Base-by-base conservation (phyloP, 1,284 basidiomycete species). In the Ceraceosorus bombacis region DNA sequence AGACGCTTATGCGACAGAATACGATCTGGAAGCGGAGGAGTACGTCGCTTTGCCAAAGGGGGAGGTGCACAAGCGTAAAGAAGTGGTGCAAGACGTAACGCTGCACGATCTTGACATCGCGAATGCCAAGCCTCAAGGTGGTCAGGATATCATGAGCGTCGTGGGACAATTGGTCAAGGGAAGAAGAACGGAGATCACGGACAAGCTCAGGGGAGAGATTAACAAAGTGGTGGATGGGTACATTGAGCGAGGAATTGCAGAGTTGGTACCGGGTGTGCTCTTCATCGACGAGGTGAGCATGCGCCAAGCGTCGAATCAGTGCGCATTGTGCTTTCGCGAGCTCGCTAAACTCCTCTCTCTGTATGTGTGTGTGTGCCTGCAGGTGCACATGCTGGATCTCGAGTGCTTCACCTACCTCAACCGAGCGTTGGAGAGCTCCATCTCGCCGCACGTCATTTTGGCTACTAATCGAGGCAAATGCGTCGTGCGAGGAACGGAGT, bases 321-420 rank as follows among this genome's bases (percentile, higher is more conserved):
- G 27, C 27, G 27, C 27, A 27, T 3, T 27, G 27, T 27, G 27
- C 27, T 27, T 27, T 27, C 27, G 27, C 27, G 27, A 27, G 27
- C 27, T 27, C 27, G 27, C 27, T 27, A 1, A 27, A 27, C 27
- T 3, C 27, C 27, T 3, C 27, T 27, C 27, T 27, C 27, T 27
- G 27, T 27, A 27, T 27, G 27, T 58, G 50, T 27, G 7, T n/a
- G 46, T 7, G 1, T 15, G 12, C 41, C 6, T 37, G n/a, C 70
- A 93, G 90, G 92, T 97, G 17, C 94, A 98, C 81, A 97, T 97
- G 94, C 86, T 98, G 67, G 94, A 98, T 79, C 93, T 97, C 77
- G 95, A 98, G 79, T 96, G 93, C 79, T 98, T 97, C 82, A 97
- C 94, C 6, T 98, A 95, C 80, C 84, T 98, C 55, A 98, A 98